Percentiles rank a stretch among this genome's conserved stretches.
phyloP scores from a whole-genome alignment of 2,329 filamentous ascomycete species.

The Exophiala bonariae region DNA sequence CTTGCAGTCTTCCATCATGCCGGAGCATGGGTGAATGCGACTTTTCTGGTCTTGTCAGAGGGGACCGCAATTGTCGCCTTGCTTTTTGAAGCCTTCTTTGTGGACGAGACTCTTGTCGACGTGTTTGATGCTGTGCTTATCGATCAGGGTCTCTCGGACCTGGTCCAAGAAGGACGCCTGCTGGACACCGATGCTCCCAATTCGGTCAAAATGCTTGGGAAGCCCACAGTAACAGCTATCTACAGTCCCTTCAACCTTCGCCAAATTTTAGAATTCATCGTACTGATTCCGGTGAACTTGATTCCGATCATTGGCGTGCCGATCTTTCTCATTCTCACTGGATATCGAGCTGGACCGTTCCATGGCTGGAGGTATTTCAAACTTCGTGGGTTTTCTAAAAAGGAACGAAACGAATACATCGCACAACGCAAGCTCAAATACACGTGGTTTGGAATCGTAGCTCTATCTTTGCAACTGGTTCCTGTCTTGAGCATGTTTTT shows the following conservation, averaged over 20 bases:
- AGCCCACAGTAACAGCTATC: constrained; percentile 71
- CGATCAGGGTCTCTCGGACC: constrained; percentile 67
- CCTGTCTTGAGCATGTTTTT: constrained; percentile 94
- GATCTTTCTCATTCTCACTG: constrained; percentile 84
- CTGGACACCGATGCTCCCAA: constrained; percentile 64
- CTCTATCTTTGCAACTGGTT: constrained; percentile 81
- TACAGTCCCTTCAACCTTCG: constrained; percentile 87
- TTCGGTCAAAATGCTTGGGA: constrained; percentile 77
- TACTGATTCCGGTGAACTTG: constrained; percentile 80
- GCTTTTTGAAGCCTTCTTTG: constrained; percentile 78
- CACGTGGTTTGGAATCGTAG: constrained; percentile 87
- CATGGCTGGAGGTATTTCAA: constrained; percentile 91
- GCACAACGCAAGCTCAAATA: constrained; percentile 74
- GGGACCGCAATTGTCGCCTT: constrained; percentile 62
- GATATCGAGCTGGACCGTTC: constrained; percentile 81
- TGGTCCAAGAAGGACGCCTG: constrained; percentile 67
- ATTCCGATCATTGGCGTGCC: constrained; percentile 80
- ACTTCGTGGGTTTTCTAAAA: constrained; percentile 71
- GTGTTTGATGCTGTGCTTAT: constrained; percentile 85
- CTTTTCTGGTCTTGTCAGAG: constrained; percentile 76
- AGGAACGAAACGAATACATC: constrained; percentile 71
- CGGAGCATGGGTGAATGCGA: constrained; percentile 85
- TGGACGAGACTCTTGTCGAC: constrained; percentile 75
- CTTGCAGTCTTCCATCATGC: constrained; percentile 84
- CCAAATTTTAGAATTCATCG: constrained; percentile 83